phyloP scores from a whole-genome alignment of 2,329 filamentous ascomycete species.

The Cladosporium sp. region DNA sequence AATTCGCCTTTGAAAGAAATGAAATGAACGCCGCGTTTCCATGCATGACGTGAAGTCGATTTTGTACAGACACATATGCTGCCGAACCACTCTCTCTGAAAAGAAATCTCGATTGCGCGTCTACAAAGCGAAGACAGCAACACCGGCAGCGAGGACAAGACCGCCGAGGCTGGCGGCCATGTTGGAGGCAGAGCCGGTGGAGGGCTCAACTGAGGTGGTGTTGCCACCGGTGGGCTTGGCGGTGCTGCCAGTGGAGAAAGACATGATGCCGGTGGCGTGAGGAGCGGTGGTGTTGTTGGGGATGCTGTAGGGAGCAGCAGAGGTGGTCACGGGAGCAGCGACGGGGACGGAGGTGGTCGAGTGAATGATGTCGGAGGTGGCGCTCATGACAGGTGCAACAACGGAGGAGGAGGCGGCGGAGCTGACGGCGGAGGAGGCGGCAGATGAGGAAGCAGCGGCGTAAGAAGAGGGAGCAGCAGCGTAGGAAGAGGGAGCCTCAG shows the following conservation, averaged over 20 bases:
- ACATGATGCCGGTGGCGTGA: slow-evolving; percentile 32
- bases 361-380: neutral
- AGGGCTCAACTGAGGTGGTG: slow-evolving; percentile 18
- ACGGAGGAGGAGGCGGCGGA: slow-evolving; percentile 12
- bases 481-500: neutral
- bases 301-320: slow-evolving; percentile 15
- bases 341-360: slow-evolving; percentile 21
- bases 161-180: slow-evolving; percentile 37
- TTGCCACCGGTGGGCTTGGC: slow-evolving; percentile 24
- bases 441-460: slow-evolving; percentile 20
- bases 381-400: slow-evolving; percentile 9
- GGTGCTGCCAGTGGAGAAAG: slow-evolving; percentile 15
- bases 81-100: neutral
- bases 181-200: slow-evolving; percentile 22
- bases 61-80: slow-evolving; percentile 3
- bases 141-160: slow-evolving; percentile 35
- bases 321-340: slow-evolving; percentile 27
- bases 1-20: neutral
- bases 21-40: neutral
- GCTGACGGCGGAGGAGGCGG: slow-evolving; percentile 12
- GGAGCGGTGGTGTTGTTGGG: slow-evolving; percentile 23
- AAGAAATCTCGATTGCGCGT: neutral
- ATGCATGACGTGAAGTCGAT: neutral
- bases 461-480: slow-evolving; percentile 11
- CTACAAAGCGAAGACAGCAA: slow-evolving; percentile 37